Conservation (phyloP, 2,329 filamentous ascomycete species). For the Cercospora janseana region DNA sequence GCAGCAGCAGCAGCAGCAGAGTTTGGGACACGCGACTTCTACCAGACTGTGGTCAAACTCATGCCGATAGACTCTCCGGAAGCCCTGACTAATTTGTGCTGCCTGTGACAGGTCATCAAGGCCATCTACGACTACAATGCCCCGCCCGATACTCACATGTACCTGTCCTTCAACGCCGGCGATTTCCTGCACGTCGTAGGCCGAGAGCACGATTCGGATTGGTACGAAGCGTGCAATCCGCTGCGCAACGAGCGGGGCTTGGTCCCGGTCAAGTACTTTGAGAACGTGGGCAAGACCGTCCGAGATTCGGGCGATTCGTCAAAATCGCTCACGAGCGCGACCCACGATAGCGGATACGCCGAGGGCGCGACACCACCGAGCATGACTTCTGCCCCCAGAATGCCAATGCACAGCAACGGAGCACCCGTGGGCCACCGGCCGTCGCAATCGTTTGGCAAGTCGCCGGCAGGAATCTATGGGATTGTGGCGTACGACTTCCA, state of each 20-base stretch:
- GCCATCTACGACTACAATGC: slow-evolving; percentile 91
- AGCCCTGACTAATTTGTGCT: slow-evolving; percentile 17
- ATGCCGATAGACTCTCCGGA: slow-evolving; percentile 1
- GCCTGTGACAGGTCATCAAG: slow-evolving; percentile 74
- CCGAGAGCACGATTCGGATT: slow-evolving; percentile 88
- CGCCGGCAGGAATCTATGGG: slow-evolving; percentile 79
- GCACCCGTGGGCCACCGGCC: slow-evolving; percentile 33
- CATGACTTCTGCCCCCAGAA: slow-evolving; percentile 35
- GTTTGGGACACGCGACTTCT: neutral
- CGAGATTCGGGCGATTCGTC: slow-evolving; percentile 68
- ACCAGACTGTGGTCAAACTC: neutral
- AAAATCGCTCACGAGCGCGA: slow-evolving; percentile 48
- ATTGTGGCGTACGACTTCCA: slow-evolving; percentile 97
- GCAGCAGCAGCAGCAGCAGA: neutral
- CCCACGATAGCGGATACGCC: slow-evolving; percentile 90
- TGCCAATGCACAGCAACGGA: slow-evolving; percentile 25
- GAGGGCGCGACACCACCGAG: slow-evolving; percentile 47
- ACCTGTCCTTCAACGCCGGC: slow-evolving; percentile 88
- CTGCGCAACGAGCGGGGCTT: slow-evolving; percentile 83
- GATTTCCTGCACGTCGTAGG: slow-evolving; percentile 98
- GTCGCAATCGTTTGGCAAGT: slow-evolving; percentile 50
- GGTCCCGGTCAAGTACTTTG: slow-evolving; percentile 92
- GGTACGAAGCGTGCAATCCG: slow-evolving; percentile 99
- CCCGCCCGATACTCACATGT: slow-evolving; percentile 53
- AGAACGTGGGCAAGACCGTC: slow-evolving; percentile 86